Evolutionary conservation across 2,329 filamentous ascomycete species (phyloP).

Genomic region (Aspergillus ochraceus): DNA sequence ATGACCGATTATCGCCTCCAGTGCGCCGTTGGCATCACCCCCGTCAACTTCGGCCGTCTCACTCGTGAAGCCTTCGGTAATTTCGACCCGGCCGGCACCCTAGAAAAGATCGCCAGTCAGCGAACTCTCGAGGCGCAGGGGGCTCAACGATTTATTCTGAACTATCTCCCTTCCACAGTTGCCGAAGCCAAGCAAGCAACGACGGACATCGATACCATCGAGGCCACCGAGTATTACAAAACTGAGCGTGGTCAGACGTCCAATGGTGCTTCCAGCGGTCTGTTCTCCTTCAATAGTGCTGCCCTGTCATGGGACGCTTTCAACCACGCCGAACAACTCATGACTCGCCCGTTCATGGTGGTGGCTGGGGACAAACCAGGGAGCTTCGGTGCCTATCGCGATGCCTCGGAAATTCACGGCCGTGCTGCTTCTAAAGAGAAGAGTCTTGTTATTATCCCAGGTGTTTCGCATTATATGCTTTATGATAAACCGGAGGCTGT

Average conservation of each 20-base stretch:
- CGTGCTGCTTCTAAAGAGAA: conserved; percentile 21
- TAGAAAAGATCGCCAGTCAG: conserved; percentile 19
- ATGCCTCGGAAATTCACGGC: conserved; percentile 18
- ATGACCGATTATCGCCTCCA: conserved; percentile 25
- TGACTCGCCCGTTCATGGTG: conserved; percentile 17
- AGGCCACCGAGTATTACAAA: conserved; percentile 18
- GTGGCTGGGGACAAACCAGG: conserved; percentile 17
- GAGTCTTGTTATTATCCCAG: conserved; percentile 11
- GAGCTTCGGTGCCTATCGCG: conserved; percentile 21
- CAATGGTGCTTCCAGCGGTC: conserved; percentile 12
- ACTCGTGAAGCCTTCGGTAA: conserved; percentile 16
- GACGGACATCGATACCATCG: conserved; percentile 13
- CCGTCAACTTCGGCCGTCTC: conserved; percentile 19
- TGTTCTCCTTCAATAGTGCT: conserved; percentile 19
- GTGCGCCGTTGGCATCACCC: conserved; percentile 17
- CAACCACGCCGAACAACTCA: conserved; percentile 15
- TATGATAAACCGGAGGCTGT: conserved; percentile 16
- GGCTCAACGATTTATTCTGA: conserved; percentile 15
- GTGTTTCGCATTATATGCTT: conserved; percentile 17
- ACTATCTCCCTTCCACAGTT: conserved; percentile 14
- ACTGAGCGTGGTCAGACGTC: conserved; percentile 11
- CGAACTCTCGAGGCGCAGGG: conserved; percentile 19
- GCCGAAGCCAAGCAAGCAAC: conserved; percentile 15
- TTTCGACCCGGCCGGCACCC: conserved; percentile 7
- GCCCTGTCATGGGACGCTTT: conserved; percentile 17